Conservation (phyloP, 2,329 filamentous ascomycete species). For the Dothideomycetes sp. region DNA sequence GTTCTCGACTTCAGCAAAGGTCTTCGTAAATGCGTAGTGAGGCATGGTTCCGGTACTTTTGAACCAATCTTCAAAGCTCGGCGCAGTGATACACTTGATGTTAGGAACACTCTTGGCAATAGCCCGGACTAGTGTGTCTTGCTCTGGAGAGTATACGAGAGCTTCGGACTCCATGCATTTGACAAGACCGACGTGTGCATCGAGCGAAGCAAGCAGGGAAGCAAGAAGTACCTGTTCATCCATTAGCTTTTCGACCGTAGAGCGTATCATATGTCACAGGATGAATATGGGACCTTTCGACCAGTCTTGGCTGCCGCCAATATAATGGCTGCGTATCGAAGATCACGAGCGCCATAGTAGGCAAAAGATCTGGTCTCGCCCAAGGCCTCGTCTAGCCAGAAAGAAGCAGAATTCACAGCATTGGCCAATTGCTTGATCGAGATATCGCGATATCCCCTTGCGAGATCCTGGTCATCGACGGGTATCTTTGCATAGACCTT, state of each 20-base stretch:
- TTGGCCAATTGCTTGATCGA: constrained; percentile 1
- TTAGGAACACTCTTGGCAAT: background rate
- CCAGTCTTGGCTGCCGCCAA: constrained; percentile 8
- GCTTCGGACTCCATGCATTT: background rate
- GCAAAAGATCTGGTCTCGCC: constrained; percentile 3
- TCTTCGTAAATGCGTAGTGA: constrained; percentile 1
- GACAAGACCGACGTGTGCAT: constrained; percentile 2
- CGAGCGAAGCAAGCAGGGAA: constrained; percentile 6
- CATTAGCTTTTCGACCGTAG: too few relatives aligned
- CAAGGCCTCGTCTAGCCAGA: constrained; percentile 4
- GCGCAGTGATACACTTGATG: background rate
- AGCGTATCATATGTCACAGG: too few relatives aligned
- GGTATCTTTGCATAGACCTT: constrained; percentile 7
- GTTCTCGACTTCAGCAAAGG: background rate
- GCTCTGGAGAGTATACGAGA: constrained; percentile 3
- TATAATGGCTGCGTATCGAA: constrained; percentile 3
- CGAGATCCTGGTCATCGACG: constrained; percentile 2
- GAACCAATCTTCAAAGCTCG: background rate
- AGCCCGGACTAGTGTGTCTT: background rate
- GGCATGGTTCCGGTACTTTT: too few relatives aligned
- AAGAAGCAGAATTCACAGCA: constrained; percentile 5
- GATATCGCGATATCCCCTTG: constrained; percentile 2
- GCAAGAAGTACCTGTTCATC: background rate
- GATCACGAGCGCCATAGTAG: constrained; percentile 7
- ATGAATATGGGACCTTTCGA: too few relatives aligned